phyloP scores from a whole-genome alignment of 1,284 basidiomycete genomes.

The Cystobasidium slooffiae region DNA sequence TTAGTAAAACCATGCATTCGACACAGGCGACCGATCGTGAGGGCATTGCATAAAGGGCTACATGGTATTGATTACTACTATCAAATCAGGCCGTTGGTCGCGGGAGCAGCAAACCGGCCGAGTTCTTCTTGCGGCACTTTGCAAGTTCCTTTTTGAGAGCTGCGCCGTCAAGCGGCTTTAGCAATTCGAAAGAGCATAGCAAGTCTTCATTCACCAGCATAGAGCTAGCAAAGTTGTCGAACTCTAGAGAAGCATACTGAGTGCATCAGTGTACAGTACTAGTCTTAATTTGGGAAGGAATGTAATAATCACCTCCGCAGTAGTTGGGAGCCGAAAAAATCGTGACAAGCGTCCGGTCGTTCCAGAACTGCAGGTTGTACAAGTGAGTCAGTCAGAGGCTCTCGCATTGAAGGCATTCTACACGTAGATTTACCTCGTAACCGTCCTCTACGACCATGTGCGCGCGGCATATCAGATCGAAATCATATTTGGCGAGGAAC shows the following conservation, averaged over 20 bases:
- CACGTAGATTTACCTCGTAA: conserved; percentile 13
- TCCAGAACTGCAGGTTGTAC: conserved; percentile 77
- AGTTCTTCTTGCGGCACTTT: conserved; percentile 71
- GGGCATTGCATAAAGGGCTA: not conserved
- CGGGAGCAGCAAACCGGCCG: conserved; percentile 6
- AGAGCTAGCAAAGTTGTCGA: conserved; percentile 87
- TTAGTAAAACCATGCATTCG: too few relatives aligned
- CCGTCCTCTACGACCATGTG: conserved; percentile 95
- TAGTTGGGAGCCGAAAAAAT: conserved; percentile 98
- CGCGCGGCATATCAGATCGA: conserved; percentile 98
- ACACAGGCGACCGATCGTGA: too few relatives aligned
- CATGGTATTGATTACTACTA: conserved; percentile 1
- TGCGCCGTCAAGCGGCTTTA: conserved; percentile 93
- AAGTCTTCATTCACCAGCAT: conserved; percentile 94
- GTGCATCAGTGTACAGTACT: conserved; percentile 11
- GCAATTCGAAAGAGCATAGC: conserved; percentile 93
- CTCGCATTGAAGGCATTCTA: not conserved
- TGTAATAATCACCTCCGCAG: conserved; percentile 77
- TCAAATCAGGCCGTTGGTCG: not conserved
- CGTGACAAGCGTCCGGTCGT: conserved; percentile 95
- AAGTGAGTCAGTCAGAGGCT: not conserved
- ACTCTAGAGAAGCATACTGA: conserved; percentile 64
- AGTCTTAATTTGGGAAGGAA: not conserved
- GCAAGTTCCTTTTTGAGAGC: conserved; percentile 99
- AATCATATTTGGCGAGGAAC: conserved; percentile 73